A percentile compares a stretch with the other conserved stretches of the same genome.
Conservation (phyloP, 169 alveolate species). For the Plasmodium gaboni region DNA sequence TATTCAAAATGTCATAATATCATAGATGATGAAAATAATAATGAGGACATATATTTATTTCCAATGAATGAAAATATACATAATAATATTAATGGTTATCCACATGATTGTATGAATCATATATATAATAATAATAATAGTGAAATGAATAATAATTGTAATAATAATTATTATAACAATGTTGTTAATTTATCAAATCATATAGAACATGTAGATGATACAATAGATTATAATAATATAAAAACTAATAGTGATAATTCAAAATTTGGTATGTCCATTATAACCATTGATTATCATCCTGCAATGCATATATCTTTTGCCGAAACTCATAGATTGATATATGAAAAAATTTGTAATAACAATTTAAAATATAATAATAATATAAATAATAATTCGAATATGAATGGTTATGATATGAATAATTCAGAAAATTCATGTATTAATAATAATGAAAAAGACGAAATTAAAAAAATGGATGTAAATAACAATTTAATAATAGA, state of each 20-base stretch:
- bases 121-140: neutral
- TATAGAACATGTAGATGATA: neutral
- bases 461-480: neutral
- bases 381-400: neutral
- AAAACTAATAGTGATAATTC: neutral
- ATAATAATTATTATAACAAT: neutral
- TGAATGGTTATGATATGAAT: neutral
- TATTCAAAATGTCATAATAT: constrained; percentile 39
- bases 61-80: constrained; percentile 8
- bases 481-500: neutral
- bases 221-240: neutral
- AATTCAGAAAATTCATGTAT: neutral
- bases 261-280: constrained; percentile 28
- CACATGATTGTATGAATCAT: neutral
- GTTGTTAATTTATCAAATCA: neutral
- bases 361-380: neutral
- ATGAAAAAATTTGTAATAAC: constrained; percentile 28
- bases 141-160: neutral
- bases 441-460: neutral
- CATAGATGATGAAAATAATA: constrained; percentile 31
- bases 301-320: constrained; percentile 55
- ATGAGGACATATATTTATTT: constrained; percentile 40
- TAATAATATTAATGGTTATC: neutral
- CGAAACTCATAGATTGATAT: constrained; percentile 40
- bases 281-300: constrained; percentile 68